Conservation (phyloP, 2,329 filamentous ascomycete species). For the Hypocrella siamensis region DNA sequence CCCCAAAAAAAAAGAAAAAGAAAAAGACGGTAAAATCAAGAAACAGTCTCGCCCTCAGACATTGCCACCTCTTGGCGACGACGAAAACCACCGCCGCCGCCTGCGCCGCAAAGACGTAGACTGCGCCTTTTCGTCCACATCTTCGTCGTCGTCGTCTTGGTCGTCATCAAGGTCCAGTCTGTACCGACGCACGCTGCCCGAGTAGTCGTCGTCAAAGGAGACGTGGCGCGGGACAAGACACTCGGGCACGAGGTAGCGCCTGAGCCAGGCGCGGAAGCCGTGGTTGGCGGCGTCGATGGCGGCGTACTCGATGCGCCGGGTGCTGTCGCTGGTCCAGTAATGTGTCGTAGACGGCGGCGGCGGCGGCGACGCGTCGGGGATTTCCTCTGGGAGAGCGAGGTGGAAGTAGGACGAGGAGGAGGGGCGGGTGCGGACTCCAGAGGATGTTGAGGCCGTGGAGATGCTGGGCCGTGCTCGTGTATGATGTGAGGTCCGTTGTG, state of each 20-base stretch:
- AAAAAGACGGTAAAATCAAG: not conserved
- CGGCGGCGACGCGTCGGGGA: conserved; percentile 8
- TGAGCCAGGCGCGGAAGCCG: conserved; percentile 44
- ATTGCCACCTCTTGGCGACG: too few species aligned
- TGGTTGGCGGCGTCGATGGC: conserved; percentile 47
- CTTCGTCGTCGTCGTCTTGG: conserved; percentile 9
- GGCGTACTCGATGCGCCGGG: conserved; percentile 47
- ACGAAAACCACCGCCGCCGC: too few species aligned
- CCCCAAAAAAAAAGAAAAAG: not conserved
- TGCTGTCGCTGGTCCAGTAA: conserved; percentile 52
- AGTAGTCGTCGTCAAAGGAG: conserved; percentile 45
- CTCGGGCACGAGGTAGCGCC: conserved; percentile 41
- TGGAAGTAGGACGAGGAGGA: conserved; percentile 27
- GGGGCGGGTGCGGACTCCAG: not conserved
- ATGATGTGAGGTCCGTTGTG: conserved; percentile 14
- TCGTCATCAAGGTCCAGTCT: conserved; percentile 40
- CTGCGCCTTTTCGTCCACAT: not conserved
- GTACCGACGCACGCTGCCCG: conserved; percentile 47
- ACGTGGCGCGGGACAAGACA: conserved; percentile 41
- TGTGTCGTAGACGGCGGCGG: conserved; percentile 41
- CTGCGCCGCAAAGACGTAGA: conserved; percentile 1
- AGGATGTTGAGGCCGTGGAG: not conserved
- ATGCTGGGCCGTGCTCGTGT: too few species aligned
- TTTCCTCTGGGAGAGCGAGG: conserved; percentile 27
- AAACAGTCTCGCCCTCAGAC: too few species aligned